Evolutionary conservation across 441 rosid genomes (phyloP), one percentile per base, ranked within the genome.

Genomic region (Rhodomyrtus psidioides): DNA sequence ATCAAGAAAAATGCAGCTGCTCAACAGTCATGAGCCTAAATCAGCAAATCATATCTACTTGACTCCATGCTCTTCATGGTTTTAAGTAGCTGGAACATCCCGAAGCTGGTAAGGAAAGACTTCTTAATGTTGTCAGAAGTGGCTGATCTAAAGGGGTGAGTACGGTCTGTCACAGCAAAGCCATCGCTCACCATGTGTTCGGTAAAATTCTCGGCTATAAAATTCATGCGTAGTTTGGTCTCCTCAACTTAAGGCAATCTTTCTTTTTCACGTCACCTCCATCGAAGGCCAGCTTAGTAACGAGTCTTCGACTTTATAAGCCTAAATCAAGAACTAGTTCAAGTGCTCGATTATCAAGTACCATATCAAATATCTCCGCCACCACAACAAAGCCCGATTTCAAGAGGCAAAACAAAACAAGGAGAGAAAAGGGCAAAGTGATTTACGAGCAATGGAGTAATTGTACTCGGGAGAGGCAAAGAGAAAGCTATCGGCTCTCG

Each of bases 401-500:
- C 85, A 6, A 54, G 1, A 7, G 59, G 55, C 39, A 24, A 12
- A 55, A 30, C 4, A 8, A 34, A 26, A 28, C 9, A 49, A 55
- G 53, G 24, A 55, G 81, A 14, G 34, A 70, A 21, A 19, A 55
- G 62, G 53, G 19, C 4, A 39, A 4, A 55, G 54, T 28, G n/a
- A 79, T 49, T 93, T 86, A 94, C 97, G 93, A 46, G 97, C 86
- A 39, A 95, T 89, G 51, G 99, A 95, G 90, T 83, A 95, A 60
- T 95, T 96, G 84, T 95, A 94, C 89, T 96, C 98, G 1, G 97
- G 97, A 7, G 96, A 94, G 83, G 97, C 96, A 17, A 94, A 96
- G 5, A 96, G 91, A 34, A 91, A 15, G 87, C 93, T 84, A 54
- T 94, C 97, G 24, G 96, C 94, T 56, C 88, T 83, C 39, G 88